Evolutionary conservation across 257 asterid species (phyloP), one percentile per base, ranked within the genome.

Genomic region (Dorcoceras hygrometricum): DNA sequence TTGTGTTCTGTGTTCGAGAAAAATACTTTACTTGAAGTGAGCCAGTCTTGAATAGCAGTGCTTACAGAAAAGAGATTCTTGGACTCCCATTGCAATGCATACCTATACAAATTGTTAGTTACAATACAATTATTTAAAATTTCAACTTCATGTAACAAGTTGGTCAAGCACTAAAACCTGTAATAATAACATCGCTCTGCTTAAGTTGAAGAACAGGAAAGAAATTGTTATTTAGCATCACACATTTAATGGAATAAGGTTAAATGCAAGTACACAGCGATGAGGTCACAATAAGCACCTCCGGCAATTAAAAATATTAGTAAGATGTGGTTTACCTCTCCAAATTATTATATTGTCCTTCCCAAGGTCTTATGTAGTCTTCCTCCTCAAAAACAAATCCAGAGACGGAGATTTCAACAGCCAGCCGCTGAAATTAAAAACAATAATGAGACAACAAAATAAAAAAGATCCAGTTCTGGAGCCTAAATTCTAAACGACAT

Each of bases 41-140:
- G 95, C 95, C 95, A 92, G 80, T 89, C 97, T 79, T 86, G 97
- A 77, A 92, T 92, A 71, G 97, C 97, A 64, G 91, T 86, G 95
- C 97, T 92, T 48, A 92, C 84, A 71, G 96, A 89, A 67, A 86
- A 75, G 57, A 92, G 83, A 84, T 87, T 76, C 86, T 86, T 80
- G 31, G 98, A 84, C 80, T 92, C 98, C 98, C 98, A 92, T 84
- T 84, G 93, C 73, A 92, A 78, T 57, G 78, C 90, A 81, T 91
- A 91, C 84, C 98, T 91, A 64, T 55, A 67, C 75, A 70, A 82
- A 59, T 57, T 16, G n/a, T 34, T 46, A 54, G 3, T 59, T 23
- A 62, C 31, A 28, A 62, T 55, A 39, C 28, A 67, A 72, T n/a
- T n/a, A n/a, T n/a, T n/a, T 67, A 73, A 68, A 48, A 59, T n/a